Evolutionary conservation across 2,329 filamentous ascomycete species (phyloP).

Genomic region (Scytalidium sp.): DNA sequence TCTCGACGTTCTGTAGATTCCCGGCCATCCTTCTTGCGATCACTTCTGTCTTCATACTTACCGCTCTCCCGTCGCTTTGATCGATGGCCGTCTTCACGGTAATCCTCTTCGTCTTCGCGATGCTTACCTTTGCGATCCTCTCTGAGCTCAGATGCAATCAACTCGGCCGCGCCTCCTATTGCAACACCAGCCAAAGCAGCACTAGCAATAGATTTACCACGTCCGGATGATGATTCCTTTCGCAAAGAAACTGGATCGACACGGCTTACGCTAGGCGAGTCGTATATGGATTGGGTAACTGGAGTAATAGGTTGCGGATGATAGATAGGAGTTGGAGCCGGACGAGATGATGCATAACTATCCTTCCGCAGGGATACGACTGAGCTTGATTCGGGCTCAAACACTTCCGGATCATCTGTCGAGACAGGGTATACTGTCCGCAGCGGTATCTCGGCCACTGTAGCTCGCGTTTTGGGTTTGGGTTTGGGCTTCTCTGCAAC

Average conservation of each 20-base stretch:
- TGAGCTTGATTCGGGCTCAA: slow-evolving; percentile 55
- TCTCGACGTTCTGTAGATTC: slow-evolving; percentile 20
- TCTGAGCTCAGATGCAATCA: slow-evolving; percentile 36
- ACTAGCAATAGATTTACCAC: slow-evolving; percentile 38
- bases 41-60: slow-evolving; percentile 16
- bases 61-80: slow-evolving; percentile 16
- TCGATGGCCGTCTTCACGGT: slow-evolving; percentile 10
- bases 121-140: slow-evolving; percentile 20
- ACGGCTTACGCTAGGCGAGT: slow-evolving; percentile 36
- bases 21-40: slow-evolving; percentile 17
- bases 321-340: slow-evolving; percentile 68
- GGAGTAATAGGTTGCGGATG: slow-evolving; percentile 79
- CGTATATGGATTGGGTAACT: slow-evolving; percentile 67
- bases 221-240: slow-evolving; percentile 27
- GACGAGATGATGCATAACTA: slow-evolving; percentile 41
- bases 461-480: background rate
- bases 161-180: slow-evolving; percentile 47
- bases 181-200: slow-evolving; percentile 46
- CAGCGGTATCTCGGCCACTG: slow-evolving; percentile 38
- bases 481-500: background rate
- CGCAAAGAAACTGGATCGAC: slow-evolving; percentile 19
- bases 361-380: slow-evolving; percentile 40
- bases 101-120: slow-evolving; percentile 16
- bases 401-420: slow-evolving; percentile 60
- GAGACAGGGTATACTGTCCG: slow-evolving; percentile 66